These are phyloP conservation scores for Fusarium sp. DNA, from an alignment of 2,329 filamentous ascomycete genomes.

Conservation along the genomic window DNA sequence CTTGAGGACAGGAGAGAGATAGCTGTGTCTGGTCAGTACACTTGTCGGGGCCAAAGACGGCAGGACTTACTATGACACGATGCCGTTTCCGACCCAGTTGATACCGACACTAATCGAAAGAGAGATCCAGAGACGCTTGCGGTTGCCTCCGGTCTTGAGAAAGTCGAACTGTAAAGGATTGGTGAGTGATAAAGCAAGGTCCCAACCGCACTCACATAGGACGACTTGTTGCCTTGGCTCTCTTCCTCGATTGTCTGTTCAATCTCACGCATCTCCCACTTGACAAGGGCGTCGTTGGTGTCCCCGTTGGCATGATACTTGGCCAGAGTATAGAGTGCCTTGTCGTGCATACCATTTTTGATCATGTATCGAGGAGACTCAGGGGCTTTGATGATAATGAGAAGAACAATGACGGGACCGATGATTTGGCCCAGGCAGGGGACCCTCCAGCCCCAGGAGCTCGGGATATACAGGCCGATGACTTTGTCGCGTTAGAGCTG, in stretches of 20 bases:
- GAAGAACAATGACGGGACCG: too few species aligned
- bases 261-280: not conserved
- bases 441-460: too few species aligned
- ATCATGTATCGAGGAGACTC: too few species aligned
- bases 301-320: not conserved
- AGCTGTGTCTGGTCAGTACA: not conserved
- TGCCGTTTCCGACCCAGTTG: not conserved
- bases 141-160: not conserved
- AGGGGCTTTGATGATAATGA: too few species aligned
- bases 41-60: not conserved
- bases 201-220: not conserved
- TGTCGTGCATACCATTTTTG: too few species aligned
- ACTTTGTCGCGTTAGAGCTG: too few species aligned
- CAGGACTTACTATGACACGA: not conserved
- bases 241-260: not conserved
- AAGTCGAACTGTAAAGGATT: not conserved
- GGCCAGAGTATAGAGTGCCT: not conserved
- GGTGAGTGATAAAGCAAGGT: not conserved
- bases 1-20: not conserved
- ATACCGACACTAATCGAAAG: not conserved
- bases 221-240: not conserved
- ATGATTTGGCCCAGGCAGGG: too few species aligned
- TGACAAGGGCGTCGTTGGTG: not conserved
- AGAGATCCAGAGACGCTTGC: not conserved
- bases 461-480: too few species aligned